Percentiles rank a stretch among this genome's conserved stretches.
These are phyloP conservation scores for Epichloe brachyelytri DNA, from an alignment of 2,329 filamentous ascomycete species.

Conservation along the genomic window DNA sequence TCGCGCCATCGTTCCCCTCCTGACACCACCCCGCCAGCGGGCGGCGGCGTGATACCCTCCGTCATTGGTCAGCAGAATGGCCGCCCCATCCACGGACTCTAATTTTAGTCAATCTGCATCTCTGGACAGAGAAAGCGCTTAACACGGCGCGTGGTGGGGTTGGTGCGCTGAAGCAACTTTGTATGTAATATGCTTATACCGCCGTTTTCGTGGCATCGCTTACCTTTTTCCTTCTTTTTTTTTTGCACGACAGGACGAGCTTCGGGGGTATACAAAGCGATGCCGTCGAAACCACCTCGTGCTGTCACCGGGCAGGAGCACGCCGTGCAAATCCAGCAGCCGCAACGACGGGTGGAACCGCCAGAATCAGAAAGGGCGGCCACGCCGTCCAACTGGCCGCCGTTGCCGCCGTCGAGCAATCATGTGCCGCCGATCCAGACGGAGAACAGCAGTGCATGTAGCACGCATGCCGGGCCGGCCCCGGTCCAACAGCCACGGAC, in stretches of 20 bases:
- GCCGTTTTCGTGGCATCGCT: too few species aligned
- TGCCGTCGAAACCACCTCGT: slow-evolving; percentile 15
- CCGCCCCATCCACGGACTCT: neutral
- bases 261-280: neutral
- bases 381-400: slow-evolving; percentile 5
- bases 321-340: neutral
- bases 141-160: neutral
- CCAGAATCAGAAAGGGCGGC: neutral
- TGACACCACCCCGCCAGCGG: too few species aligned
- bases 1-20: neutral
- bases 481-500: slow-evolving; percentile 27
- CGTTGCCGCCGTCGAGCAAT: too few species aligned
- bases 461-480: slow-evolving; percentile 10
- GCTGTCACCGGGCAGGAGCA: slow-evolving; percentile 6
- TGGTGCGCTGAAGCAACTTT: too few species aligned
- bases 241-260: neutral
- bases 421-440: neutral
- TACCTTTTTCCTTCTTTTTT: neutral
- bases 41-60: neutral
- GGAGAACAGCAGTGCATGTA: neutral
- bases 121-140: neutral
- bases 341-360: neutral
- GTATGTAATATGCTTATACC: too few species aligned
- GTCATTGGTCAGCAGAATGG: neutral
- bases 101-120: neutral